Evolutionary conservation across 768 basidiomycete genomes (phyloP).

Genomic region (Chlorophyllum brunneum): DNA sequence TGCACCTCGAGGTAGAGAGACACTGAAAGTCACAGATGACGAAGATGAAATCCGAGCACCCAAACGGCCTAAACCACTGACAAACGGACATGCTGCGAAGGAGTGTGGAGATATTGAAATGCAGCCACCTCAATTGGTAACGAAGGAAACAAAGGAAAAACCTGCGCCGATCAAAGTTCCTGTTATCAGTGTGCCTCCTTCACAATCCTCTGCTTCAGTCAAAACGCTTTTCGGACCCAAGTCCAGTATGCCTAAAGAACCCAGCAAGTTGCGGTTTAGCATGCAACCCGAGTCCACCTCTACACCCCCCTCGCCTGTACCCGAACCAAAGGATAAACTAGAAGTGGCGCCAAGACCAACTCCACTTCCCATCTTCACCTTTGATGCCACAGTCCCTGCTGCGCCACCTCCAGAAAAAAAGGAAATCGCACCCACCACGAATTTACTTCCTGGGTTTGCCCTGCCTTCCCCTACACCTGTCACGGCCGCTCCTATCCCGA

Average conservation of each 20-base stretch:
- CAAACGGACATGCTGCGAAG: constrained; percentile 27
- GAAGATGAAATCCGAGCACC: constrained; percentile 27
- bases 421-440: not conserved
- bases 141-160: constrained; percentile 17
- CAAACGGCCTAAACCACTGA: constrained; percentile 47
- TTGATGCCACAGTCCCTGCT: constrained; percentile 10
- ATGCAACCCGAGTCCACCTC: constrained; percentile 51
- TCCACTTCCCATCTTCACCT: constrained; percentile 11
- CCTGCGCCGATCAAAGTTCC: constrained; percentile 2
- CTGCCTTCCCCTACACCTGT: not conserved
- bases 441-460: not conserved
- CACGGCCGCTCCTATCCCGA: constrained; percentile 6
- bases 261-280: constrained; percentile 75
- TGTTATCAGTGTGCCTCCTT: not conserved
- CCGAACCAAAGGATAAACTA: constrained; percentile 19
- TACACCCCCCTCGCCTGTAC: constrained; percentile 25
- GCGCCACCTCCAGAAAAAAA: not conserved
- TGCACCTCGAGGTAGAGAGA: not conserved
- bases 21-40: constrained; percentile 13
- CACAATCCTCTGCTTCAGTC: not conserved
- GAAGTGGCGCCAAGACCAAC: constrained; percentile 14
- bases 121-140: constrained; percentile 9
- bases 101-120: constrained; percentile 28
- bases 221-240: constrained; percentile 25
- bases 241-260: constrained; percentile 59